Conservation (phyloP, 495 filamentous ascomycete species). For the Aspergillus kassunensis region DNA sequence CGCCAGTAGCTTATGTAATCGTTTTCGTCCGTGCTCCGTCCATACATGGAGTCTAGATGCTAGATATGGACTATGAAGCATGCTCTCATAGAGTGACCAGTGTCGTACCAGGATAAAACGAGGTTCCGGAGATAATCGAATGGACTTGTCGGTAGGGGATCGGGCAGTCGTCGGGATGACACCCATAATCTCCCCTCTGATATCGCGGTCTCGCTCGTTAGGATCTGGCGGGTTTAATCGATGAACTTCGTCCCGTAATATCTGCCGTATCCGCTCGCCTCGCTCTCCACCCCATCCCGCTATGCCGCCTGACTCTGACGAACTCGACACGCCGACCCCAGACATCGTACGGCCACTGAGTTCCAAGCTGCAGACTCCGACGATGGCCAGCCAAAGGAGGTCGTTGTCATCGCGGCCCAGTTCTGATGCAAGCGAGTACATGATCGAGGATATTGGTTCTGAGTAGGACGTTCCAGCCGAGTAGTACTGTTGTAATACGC, state of each 20-base stretch:
- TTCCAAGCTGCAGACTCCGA: constrained; percentile 87
- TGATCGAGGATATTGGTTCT: constrained; percentile 86
- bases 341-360: constrained; percentile 82
- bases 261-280: constrained; percentile 76
- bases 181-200: constrained; percentile 57
- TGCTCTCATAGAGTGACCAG: constrained; percentile 97
- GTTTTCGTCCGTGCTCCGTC: constrained; percentile 83
- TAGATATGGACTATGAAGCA: constrained; percentile 97
- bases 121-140: constrained; percentile 89
- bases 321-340: constrained; percentile 69
- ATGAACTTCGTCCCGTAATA: constrained; percentile 89
- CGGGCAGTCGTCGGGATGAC: constrained; percentile 84
- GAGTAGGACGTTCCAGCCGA: constrained; percentile 83
- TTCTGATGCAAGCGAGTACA: constrained; percentile 93
- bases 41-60: constrained; percentile 89
- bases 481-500: constrained; percentile 73
- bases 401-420: constrained; percentile 96
- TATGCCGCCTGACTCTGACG: constrained; percentile 52
- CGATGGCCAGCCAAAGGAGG: constrained; percentile 88
- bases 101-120: constrained; percentile 90
- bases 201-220: constrained; percentile 50
- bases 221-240: constrained; percentile 84
- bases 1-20: constrained; percentile 90
- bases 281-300: constrained; percentile 79
- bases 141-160: constrained; percentile 86